phyloP scores from a whole-genome alignment of 2,329 filamentous ascomycete species.

The Chrysoporthe austroafricana region DNA sequence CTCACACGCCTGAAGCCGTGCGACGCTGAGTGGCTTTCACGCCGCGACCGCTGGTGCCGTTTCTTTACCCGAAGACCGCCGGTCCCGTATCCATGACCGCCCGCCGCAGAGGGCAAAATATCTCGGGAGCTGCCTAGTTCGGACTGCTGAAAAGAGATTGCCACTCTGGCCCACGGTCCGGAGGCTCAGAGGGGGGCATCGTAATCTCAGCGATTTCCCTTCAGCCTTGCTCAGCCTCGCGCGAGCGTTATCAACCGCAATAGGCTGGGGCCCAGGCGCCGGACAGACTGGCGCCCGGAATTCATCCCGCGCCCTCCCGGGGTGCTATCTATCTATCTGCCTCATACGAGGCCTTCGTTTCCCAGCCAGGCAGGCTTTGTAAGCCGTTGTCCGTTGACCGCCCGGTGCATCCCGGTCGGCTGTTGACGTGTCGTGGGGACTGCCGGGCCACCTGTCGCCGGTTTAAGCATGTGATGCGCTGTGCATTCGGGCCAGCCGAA shows the following conservation, averaged over 20 bases:
- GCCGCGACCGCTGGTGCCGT: background rate
- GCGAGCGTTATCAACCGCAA: constrained; percentile 1
- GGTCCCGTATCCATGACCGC: background rate
- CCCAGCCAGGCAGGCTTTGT: background rate
- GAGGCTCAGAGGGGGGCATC: background rate
- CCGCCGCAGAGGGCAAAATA: background rate
- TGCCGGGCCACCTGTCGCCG: constrained; percentile 4
- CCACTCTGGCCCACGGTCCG: background rate
- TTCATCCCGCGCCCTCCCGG: background rate
- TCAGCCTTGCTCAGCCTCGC: constrained; percentile 12
- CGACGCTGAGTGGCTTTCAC: background rate
- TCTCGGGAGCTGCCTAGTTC: background rate
- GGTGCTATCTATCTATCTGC: background rate
- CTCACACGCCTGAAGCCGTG: background rate
- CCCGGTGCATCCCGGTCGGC: constrained; percentile 3
- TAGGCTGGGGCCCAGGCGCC: background rate
- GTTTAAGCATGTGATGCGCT: background rate
- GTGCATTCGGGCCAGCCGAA: background rate
- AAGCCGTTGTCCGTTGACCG: background rate
- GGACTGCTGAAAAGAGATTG: background rate
- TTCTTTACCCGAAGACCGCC: no score
- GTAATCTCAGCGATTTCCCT: background rate
- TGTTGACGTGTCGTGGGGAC: constrained; percentile 9
- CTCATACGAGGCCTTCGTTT: background rate
- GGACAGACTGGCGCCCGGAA: background rate